Evolutionary conservation across 2,329 filamentous ascomycete species (phyloP).

Genomic region (Dactylellina sp.): DNA sequence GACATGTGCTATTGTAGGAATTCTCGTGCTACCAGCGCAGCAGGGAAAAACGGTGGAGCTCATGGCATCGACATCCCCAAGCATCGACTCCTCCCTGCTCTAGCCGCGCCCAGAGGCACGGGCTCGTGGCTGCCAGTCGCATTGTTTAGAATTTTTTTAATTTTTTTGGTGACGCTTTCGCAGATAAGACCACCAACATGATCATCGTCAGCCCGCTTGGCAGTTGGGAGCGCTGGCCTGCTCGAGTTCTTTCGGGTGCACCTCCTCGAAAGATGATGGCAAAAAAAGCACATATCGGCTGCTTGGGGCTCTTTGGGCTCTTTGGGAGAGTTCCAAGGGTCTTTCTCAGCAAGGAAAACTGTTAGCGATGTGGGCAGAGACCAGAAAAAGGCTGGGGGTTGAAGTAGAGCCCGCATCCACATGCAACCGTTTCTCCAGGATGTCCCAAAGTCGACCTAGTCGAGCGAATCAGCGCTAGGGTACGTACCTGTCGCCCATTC

Average conservation of each 20-base stretch:
- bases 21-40: conserved; percentile 6
- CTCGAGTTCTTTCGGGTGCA: conserved; percentile 14
- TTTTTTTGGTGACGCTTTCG: not conserved
- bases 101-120: conserved; percentile 33
- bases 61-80: conserved; percentile 33
- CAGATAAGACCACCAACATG: conserved; percentile 7
- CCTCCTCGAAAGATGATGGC: conserved; percentile 19
- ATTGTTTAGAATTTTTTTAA: not conserved
- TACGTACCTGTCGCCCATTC: conserved; percentile 30
- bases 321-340: not conserved
- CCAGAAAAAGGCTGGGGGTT: not conserved
- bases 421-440: conserved; percentile 44
- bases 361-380: too few species aligned
- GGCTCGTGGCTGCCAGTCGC: conserved; percentile 17
- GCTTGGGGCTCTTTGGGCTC: not conserved
- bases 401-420: conserved; percentile 10
- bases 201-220: conserved; percentile 38
- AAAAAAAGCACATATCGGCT: not conserved
- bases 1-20: conserved; percentile 29
- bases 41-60: conserved; percentile 36
- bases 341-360: not conserved
- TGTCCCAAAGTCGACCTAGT: conserved; percentile 6
- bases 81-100: conserved; percentile 29
- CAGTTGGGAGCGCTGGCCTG: conserved; percentile 17
- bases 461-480: conserved; percentile 33